Evolutionary conservation across 2,329 filamentous ascomycete species (phyloP).

Genomic region (Raffaelea deltoideospora): DNA sequence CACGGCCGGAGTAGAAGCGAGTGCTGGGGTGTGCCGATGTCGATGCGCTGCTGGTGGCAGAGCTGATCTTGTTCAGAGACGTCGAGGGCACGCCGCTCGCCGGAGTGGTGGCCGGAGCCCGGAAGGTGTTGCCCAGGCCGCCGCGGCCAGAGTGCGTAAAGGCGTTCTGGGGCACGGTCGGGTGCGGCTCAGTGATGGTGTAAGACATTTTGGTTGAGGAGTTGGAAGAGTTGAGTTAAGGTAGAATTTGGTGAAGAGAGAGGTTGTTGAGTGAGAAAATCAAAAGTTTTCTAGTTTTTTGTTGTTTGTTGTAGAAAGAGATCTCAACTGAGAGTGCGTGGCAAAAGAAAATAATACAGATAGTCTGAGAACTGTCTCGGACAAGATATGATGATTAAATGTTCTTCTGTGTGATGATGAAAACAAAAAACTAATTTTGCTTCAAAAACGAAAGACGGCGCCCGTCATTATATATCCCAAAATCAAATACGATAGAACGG

Average conservation of each 20-base stretch:
- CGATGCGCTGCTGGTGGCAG: constrained; percentile 26
- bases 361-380: no score
- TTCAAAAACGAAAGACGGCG: no score
- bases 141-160: constrained; percentile 40
- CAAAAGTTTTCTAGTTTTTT: no score
- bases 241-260: not conserved
- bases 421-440: no score
- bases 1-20: constrained; percentile 50
- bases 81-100: constrained; percentile 35
- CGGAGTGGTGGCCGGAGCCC: constrained; percentile 25
- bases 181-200: constrained; percentile 33
- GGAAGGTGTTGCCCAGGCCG: constrained; percentile 40
- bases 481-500: no score
- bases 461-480: no score
- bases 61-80: constrained; percentile 24
- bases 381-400: no score
- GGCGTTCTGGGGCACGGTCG: constrained; percentile 27
- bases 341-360: no score
- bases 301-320: no score
- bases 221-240: constrained; percentile 4
- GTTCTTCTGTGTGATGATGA: no score
- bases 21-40: constrained; percentile 22
- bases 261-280: no score
- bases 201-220: constrained; percentile 24
- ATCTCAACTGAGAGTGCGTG: no score